A percentile compares a stretch with the other conserved stretches of the same genome.
Conservation (phyloP, 1,284 basidiomycete species). For the Cryptococcus hybrid region DNA sequence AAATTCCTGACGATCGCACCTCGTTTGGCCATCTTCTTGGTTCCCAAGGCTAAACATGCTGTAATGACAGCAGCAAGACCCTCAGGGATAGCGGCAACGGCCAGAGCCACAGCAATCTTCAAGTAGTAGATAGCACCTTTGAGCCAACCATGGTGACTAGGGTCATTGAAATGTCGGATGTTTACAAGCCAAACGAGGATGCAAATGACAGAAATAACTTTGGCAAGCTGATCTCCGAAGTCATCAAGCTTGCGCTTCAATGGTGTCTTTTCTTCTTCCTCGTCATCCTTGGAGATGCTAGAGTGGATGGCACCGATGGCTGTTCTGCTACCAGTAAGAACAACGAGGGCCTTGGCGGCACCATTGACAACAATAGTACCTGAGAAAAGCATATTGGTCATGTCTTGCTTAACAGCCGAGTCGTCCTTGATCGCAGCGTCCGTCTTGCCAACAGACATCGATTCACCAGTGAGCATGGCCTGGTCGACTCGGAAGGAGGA, state of each 20-base stretch:
- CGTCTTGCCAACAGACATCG: conserved; percentile 78
- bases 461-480: conserved; percentile 92
- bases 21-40: conserved; percentile 97
- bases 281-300: conserved; percentile 60
- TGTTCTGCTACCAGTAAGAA: conserved; percentile 77
- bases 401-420: conserved; percentile 89
- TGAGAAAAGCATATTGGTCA: conserved; percentile 91
- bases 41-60: conserved; percentile 90
- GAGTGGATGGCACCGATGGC: conserved; percentile 95
- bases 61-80: conserved; percentile 95
- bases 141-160: conserved; percentile 79
- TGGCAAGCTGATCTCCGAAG: conserved; percentile 92
- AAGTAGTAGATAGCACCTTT: conserved; percentile 96
- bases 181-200: conserved; percentile 95
- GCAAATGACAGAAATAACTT: conserved; percentile 93
- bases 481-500: conserved; percentile 86
- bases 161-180: conserved; percentile 88
- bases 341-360: conserved; percentile 76
- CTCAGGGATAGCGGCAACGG: conserved; percentile 94
- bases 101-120: conserved; percentile 95
- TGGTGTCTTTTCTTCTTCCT: conserved; percentile 80
- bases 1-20: conserved; percentile 94
- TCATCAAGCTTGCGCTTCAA: conserved; percentile 94
- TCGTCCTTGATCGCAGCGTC: conserved; percentile 63
- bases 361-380: conserved; percentile 94